Evolutionary conservation across 2,329 filamentous ascomycete genomes (phyloP).

Genomic region (Cercospora canescens): DNA sequence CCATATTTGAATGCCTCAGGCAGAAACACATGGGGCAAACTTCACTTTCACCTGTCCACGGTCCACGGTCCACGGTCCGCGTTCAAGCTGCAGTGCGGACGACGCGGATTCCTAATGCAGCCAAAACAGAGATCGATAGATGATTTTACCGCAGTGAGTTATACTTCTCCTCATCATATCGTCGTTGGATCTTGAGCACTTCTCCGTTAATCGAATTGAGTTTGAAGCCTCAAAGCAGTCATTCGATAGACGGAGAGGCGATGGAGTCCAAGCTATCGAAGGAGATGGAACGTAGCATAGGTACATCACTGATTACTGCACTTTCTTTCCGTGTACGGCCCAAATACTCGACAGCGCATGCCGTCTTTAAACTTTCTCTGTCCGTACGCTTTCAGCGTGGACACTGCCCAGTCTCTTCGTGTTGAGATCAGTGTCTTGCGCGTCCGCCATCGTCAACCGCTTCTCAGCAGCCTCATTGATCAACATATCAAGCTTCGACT

Average conservation of each 20-base stretch:
- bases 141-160: no score
- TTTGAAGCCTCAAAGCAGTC: no score
- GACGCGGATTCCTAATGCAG: no score
- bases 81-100: no score
- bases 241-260: no score
- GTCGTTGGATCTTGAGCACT: no score
- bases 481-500: constrained; percentile 34
- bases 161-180: no score
- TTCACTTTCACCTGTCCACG: background rate
- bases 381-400: background rate
- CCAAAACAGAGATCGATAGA: no score
- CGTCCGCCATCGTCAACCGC: constrained; percentile 21
- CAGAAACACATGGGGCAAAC: background rate
- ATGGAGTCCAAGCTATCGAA: no score
- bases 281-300: no score
- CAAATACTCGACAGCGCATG: background rate
- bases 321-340: background rate
- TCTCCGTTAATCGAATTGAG: no score
- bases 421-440: background rate
- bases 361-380: background rate
- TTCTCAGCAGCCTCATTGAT: constrained; percentile 24
- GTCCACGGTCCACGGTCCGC: no score
- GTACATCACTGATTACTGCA: background rate
- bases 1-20: background rate
- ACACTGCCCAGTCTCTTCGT: background rate